Evolutionary conservation across 208 protist species (phyloP), one percentile per base, ranked within the genome.

Genomic region (Trypanosoma theileri): DNA sequence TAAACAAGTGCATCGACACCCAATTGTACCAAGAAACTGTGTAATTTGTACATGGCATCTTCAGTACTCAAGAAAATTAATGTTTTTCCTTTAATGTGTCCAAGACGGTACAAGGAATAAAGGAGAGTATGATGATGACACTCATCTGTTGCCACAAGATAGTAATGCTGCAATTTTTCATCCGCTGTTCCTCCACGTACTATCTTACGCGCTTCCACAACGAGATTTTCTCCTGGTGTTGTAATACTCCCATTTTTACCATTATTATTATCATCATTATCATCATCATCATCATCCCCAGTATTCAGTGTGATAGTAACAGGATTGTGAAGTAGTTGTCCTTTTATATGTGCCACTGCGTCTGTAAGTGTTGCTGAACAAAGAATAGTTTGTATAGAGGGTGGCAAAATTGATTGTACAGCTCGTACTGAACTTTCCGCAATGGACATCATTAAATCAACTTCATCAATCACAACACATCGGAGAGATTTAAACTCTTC

Each of bases 21-120:
- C 53, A 99, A 89, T 72, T 96, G 91, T 76, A 98, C 92, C 11
- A 99, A 84, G 73, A 99, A 99, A 69, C 98, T 89, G 75, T 98
- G 95, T 26, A 99, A 75, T 26, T 84, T 81, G 85, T 98, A 99
- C 67, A 92, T 98, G 21, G 81, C 71, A 42, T 98, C 88, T 48
- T 98, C 93, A 21, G 88, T 71, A 60, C 98, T 98, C 50, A 98
- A 96, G 74, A 99, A 99, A 58, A 99, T 91, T 54, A 99, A 84
- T 22, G 94, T 96, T 72, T 98, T 98, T 31, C 97, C 97, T 22
- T 80, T 78, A 53, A 99, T 91, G 51, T 98, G 85, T 19, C 86
- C 78, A 40, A 98, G 85, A 80, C 93, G 92, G 62, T 98, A 89
- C 19, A 98, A 81, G 11, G 86, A 79, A 71, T 95, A 98, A n/a